Evolutionary conservation across 2,329 filamentous ascomycete genomes (phyloP), one percentile per base, ranked within the genome.

Genomic region (Xylariaceae sp.): DNA sequence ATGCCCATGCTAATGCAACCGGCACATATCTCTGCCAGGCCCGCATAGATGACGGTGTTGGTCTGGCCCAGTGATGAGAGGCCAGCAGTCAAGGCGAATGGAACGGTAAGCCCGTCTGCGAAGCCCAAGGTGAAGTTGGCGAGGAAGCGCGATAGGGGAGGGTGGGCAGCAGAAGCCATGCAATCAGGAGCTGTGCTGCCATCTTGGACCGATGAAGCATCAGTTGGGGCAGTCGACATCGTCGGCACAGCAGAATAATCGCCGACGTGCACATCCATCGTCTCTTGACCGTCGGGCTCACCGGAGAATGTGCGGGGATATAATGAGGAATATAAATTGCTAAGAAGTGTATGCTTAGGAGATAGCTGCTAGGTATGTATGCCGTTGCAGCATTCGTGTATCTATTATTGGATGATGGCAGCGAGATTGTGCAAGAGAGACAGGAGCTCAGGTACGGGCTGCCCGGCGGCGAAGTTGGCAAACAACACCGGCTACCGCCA

Each of bases 1-100:
- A 91, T 74, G 1, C 87, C 87, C 88, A 91, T 91, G 50, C 81
- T 86, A 61, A 91, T 89, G 61, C 85, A 83, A 16, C 88, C 87
- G 0, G 85, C 85, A 66, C 88, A 86, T 46, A 91, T 77, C 73
- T 91, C 87, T 4, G 87, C 87, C 29, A 89, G 74, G 6, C 87
- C 87, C 48, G 85, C 87, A 59, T 87, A 82, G 54, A 92, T 81
- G 59, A 87, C 84, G 3, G 86, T 79, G 46, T 77, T 79, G 30
- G 83, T 84, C 66, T 81, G 76, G n/a, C 84, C 84, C 43, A 87
- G 73, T 47, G 78, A 79, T 2, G 82, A 85, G 1, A 92, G 76
- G 13, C 88, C 88, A 0, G 88, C 88, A 0, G 86, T 90, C 36
- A 92, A 75, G 15, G 88, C 88, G 62, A 92, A 92, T 0, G 88